Conservation (phyloP, 2,329 filamentous ascomycete genomes). For the Aspergillus oerlinghausenensis region DNA sequence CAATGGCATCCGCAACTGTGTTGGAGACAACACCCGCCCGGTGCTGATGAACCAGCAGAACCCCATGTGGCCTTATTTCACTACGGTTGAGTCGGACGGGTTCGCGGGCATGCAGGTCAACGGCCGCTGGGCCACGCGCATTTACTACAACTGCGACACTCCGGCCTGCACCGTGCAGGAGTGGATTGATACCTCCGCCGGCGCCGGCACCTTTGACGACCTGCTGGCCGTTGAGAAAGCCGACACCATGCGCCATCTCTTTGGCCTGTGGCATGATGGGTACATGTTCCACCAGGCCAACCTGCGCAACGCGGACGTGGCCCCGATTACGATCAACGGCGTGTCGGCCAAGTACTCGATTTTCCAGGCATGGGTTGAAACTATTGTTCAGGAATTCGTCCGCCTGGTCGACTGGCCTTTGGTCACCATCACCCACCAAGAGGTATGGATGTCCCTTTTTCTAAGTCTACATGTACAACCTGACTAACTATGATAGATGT, state of each 20-base stretch:
- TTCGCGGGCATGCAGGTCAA: constrained; percentile 54
- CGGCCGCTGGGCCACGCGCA: constrained; percentile 58
- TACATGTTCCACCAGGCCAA: constrained; percentile 66
- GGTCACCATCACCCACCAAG: constrained; percentile 53
- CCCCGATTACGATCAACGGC: constrained; percentile 46
- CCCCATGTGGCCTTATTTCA: constrained; percentile 53
- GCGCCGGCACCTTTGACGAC: constrained; percentile 50
- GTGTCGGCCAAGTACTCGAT: constrained; percentile 47
- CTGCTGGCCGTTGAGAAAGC: constrained; percentile 49
- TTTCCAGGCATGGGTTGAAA: constrained; percentile 56
- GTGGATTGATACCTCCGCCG: constrained; percentile 57
- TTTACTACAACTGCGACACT: constrained; percentile 62
- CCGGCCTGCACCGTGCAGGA: constrained; percentile 54
- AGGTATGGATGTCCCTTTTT: constrained; percentile 34
- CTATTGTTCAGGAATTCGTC: constrained; percentile 49
- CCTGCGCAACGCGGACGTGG: constrained; percentile 48
- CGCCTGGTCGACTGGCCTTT: constrained; percentile 53
- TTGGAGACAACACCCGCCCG: constrained; percentile 61
- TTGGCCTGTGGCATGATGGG: constrained; percentile 52
- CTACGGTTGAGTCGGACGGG: constrained; percentile 49
- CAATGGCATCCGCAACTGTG: constrained; percentile 55
- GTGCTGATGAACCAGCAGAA: constrained; percentile 50
- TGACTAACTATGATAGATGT: constrained; percentile 29
- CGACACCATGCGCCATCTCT: constrained; percentile 54
- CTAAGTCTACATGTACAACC: background rate